Evolutionary conservation across 305 asterid species (phyloP), one percentile per base, ranked within the genome.

Genomic region (Andrographis paniculata): DNA sequence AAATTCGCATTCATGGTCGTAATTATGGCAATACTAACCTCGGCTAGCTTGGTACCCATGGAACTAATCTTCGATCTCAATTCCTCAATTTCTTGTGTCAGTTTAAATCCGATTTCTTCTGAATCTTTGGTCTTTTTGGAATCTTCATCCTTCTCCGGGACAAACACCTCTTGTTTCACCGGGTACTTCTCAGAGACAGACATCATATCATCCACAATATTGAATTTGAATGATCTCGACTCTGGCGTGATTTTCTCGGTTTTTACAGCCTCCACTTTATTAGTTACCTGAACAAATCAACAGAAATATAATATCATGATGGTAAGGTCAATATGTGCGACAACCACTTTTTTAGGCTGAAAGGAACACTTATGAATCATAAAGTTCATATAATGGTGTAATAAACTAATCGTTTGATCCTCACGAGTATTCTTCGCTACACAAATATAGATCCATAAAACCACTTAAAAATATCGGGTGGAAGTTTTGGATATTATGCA

Each of bases 41-140:
- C 70, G 48, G 61, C 64, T 52, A 87, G 74, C 75, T 81, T 66
- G 55, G 71, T 56, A 61, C 73, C 80, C 77, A 87, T 46, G 53
- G 62, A 16, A 16, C 64, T 62, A 41, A 81, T 63, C 64, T 66
- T 77, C 40, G 76, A 73, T 52, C 70, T 73, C 66, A 84, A 55
- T 51, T 75, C 86, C 66, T 71, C 75, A 11, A 76, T 50, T 41
- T 81, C 77, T 48, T 72, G 53, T 38, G 55, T 48, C 13, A 71
- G 69, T 53, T 61, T 76, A 61, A 66, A 50, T 23, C 68, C 66
- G 51, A 54, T 52, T 42, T 58, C 73, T 62, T 71, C 74, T 31
- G 63, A 56, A 66, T 68, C 76, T 44, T 52, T 53, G 42, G 69
- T 48, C 56, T 59, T 63, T 50, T 66, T 73, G 21, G 58, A 35